Conservation (phyloP, 2,329 filamentous ascomycete species). For the Furcasterigmium furcatum region DNA sequence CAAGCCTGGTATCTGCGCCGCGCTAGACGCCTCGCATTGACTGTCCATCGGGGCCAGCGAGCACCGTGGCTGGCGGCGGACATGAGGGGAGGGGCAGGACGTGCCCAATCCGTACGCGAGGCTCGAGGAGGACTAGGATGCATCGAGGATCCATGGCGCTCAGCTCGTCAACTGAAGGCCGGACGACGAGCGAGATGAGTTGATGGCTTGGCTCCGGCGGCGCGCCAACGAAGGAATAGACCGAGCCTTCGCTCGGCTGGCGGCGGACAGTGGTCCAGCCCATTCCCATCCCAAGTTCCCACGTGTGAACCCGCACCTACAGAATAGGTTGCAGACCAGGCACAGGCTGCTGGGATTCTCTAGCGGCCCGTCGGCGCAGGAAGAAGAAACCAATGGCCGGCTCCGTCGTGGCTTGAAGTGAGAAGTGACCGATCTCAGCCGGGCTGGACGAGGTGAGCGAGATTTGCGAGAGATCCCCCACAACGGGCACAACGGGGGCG, state of each 20-base stretch:
- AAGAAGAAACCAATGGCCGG: not conserved
- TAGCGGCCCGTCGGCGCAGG: not conserved
- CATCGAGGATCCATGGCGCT: too few species aligned
- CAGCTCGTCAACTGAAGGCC: not conserved
- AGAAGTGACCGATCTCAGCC: slow-evolving; percentile 1
- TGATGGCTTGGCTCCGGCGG: not conserved
- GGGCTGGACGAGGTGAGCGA: too few species aligned
- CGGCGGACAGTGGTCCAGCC: not conserved
- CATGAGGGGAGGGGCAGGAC: not conserved
- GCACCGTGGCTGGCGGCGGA: not conserved
- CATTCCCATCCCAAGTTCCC: not conserved
- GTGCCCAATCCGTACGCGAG: not conserved
- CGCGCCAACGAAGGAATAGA: not conserved
- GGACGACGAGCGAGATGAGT: not conserved
- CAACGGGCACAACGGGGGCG: too few species aligned
- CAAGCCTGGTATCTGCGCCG: not conserved
- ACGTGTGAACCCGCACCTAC: not conserved
- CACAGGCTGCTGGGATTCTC: not conserved
- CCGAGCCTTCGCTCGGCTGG: not conserved
- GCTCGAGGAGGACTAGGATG: too few species aligned
- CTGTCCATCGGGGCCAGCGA: not conserved
- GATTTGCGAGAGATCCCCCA: too few species aligned
- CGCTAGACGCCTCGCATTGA: not conserved
- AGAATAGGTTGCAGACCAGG: not conserved
- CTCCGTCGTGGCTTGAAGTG: too few species aligned